phyloP scores from a whole-genome alignment of 257 asterid genomes.

The Ajuga chamaepitys region DNA sequence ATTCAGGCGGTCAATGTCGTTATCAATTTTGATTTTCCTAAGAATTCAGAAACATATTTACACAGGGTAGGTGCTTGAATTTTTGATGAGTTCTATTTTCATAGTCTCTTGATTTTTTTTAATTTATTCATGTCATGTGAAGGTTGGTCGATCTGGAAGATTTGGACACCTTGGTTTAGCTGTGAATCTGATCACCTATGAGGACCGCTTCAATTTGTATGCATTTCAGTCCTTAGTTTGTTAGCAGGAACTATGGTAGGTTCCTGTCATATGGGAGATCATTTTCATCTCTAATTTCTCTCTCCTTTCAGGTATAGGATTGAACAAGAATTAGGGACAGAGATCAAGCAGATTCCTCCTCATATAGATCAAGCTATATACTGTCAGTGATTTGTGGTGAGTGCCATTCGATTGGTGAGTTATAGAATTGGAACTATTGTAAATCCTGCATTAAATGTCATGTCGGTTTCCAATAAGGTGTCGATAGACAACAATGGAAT shows the following conservation, averaged over 20 bases:
- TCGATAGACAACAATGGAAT: too few relatives aligned
- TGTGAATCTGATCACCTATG: conserved; percentile 79
- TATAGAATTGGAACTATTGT: not conserved
- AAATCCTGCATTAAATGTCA: not conserved
- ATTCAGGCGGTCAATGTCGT: conserved; percentile 90
- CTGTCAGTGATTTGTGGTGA: conserved; percentile 43
- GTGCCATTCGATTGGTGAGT: conserved; percentile 28
- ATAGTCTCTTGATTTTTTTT: not conserved
- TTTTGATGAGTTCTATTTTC: conserved; percentile 7
- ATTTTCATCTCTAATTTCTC: conserved; percentile 2
- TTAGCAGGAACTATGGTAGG: not conserved
- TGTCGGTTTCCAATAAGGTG: not conserved
- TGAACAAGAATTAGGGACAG: conserved; percentile 90
- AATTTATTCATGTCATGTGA: conserved; percentile 10
- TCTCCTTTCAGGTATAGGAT: conserved; percentile 59
- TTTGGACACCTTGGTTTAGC: conserved; percentile 94
- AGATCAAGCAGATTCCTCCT: conserved; percentile 87
- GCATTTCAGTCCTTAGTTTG: conserved; percentile 11
- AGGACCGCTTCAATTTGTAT: conserved; percentile 83
- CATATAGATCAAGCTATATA: conserved; percentile 76
- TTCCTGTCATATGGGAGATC: not conserved
- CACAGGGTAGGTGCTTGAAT: conserved; percentile 61
- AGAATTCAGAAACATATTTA: conserved; percentile 73
- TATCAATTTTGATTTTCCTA: conserved; percentile 79
- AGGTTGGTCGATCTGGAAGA: conserved; percentile 97